phyloP scores from a whole-genome alignment of 2,329 filamentous ascomycete species.

The Calonectria honghensis region DNA sequence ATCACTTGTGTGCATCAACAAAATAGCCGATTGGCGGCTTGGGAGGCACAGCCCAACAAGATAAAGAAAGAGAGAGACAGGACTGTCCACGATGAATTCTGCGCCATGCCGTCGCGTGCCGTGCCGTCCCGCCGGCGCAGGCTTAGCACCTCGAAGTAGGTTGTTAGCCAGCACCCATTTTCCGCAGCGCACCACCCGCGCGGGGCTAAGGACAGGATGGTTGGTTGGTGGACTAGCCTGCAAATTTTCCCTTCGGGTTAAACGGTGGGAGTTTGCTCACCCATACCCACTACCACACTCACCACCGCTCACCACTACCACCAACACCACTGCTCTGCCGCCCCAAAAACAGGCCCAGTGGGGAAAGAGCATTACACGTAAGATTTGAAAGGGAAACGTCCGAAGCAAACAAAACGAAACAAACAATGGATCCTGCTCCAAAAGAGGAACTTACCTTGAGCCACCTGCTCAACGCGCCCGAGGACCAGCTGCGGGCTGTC shows the following conservation, averaged over 20 bases:
- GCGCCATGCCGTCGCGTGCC: constrained; percentile 18
- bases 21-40: not conserved
- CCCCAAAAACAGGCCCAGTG: not conserved
- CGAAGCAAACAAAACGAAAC: not conserved
- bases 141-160: constrained; percentile 6
- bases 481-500: constrained; percentile 45
- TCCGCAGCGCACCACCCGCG: not conserved
- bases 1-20: not conserved
- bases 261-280: not conserved
- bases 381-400: not conserved
- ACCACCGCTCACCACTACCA: not conserved
- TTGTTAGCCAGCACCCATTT: not conserved
- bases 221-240: not conserved
- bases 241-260: not conserved
- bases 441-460: constrained; percentile 1
- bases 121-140: constrained; percentile 20
- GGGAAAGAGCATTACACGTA: not conserved
- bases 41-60: not conserved
- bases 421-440: not conserved
- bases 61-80: not conserved
- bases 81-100: not conserved
- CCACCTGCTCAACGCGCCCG: constrained; percentile 41
- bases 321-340: not conserved
- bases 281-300: not conserved
- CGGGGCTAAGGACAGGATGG: not conserved